phyloP scores from a whole-genome alignment of 257 asterid species.

The Primulina huaijiensis region DNA sequence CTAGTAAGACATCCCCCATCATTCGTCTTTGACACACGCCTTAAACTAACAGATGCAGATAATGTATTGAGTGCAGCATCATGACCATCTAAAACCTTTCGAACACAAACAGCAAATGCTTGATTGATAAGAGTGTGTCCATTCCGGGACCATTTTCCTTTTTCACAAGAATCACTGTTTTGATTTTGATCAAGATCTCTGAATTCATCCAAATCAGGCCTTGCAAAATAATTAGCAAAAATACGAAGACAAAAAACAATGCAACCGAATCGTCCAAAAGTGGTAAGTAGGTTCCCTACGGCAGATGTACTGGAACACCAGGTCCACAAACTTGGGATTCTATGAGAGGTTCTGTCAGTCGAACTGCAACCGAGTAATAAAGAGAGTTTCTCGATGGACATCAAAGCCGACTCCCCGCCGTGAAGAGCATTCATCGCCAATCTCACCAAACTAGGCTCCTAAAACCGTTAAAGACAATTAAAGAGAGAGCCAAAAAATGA shows the following conservation, averaged over 20 bases:
- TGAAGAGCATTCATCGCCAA: conserved; percentile 85
- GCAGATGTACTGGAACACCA: conserved; percentile 74
- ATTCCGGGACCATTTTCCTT: conserved; percentile 22
- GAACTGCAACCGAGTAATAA: conserved; percentile 56
- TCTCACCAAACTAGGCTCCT: conserved; percentile 93
- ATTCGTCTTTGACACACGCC: conserved; percentile 49
- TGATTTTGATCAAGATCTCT: conserved; percentile 31
- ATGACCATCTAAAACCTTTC: conserved; percentile 73
- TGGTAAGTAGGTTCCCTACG: conserved; percentile 70
- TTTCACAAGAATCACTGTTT: conserved; percentile 30
- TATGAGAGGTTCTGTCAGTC: conserved; percentile 79
- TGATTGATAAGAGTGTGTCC: conserved; percentile 68
- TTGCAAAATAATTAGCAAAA: conserved; percentile 61
- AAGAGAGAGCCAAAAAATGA: conserved; percentile 14
- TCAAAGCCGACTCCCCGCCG: conserved; percentile 80
- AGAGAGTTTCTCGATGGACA: conserved; percentile 59
- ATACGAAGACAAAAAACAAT: conserved; percentile 60
- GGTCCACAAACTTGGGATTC: conserved; percentile 73
- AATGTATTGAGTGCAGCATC: conserved; percentile 73
- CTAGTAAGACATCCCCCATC: conserved; percentile 72
- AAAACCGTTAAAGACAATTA: conserved; percentile 27
- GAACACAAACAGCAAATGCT: conserved; percentile 88
- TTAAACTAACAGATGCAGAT: conserved; percentile 65
- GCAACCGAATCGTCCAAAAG: conserved; percentile 82
- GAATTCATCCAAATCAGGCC: conserved; percentile 37